Evolutionary conservation across 352 stramenopile genomes (phyloP), one percentile per base, ranked within the genome.

Genomic region (Lagenidium sp.): DNA sequence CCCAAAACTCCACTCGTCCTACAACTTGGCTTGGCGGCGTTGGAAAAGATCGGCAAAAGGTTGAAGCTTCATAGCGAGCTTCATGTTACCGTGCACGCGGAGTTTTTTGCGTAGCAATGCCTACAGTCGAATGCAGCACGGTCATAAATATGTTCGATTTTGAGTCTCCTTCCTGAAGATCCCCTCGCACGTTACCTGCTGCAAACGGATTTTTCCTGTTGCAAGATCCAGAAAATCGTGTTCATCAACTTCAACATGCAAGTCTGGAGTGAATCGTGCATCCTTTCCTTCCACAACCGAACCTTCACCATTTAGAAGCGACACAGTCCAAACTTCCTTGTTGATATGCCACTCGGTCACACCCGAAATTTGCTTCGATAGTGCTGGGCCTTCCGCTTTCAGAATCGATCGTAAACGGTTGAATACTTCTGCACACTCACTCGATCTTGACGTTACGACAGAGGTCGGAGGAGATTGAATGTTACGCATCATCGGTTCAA

Each of bases 401-500:
- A 86, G 55, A 37, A 58, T 71, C 16, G 36, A 26, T 41, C 66
- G 65, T 39, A 86, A 46, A 4, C 66, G 65, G 30, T 68, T 55
- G 24, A 86, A 86, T 21, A 79, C 68, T 23, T 79, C 66, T 6
- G 55, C 55, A n/a, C 71, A 81, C 41, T 80, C 62, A 20, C 53
- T 63, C 12, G 71, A 79, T 24, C 63, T 63, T 22, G 68, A 63
- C 11, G 74, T 86, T 42, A 57, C 69, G 18, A 86, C 50, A 15
- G 68, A 79, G 16, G 65, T 66, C 1, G 74, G 66, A 4, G 74
- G 47, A 7, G 69, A 64, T 21, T 47, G 63, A 31, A 71, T 65
- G 47, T 86, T 86, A 41, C 68, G 68, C 62, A 86, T 82, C 65
- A 86, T 86, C 13, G 74, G 70, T 43, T 80, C 71, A 28, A 86